Conservation (phyloP, 495 filamentous ascomycete genomes). For the Tuber brumale region DNA sequence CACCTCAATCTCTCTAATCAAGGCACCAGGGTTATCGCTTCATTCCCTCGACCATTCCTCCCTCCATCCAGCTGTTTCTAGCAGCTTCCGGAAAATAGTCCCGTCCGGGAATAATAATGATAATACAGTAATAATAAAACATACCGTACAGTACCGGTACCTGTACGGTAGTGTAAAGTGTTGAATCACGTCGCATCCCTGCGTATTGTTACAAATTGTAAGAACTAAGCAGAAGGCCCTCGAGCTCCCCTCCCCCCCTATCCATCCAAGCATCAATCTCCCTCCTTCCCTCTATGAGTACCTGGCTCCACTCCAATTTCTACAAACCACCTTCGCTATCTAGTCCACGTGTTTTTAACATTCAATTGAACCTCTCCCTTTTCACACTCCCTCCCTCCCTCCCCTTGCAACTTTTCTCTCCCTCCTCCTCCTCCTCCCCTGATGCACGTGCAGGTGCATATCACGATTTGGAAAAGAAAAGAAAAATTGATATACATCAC, state of each 20-base stretch:
- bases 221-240: not conserved
- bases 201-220: not conserved
- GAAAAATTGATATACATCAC: not conserved
- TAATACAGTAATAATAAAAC: not conserved
- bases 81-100: not conserved
- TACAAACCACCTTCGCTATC: not conserved
- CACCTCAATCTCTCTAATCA: not conserved
- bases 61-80: not conserved
- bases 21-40: not conserved
- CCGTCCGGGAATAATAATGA: not conserved
- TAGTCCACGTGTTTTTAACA: not conserved
- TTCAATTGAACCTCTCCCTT: not conserved
- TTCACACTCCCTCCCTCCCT: not conserved
- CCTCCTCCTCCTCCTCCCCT: not conserved
- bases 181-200: not conserved
- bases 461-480: not conserved
- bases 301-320: not conserved
- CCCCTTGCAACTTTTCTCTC: not conserved
- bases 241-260: not conserved
- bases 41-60: not conserved
- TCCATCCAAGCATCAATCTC: not conserved
- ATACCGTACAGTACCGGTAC: not conserved
- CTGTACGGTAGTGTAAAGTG: not conserved
- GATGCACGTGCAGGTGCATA: not conserved
- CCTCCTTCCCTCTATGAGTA: not conserved